Evolutionary conservation across 768 basidiomycete genomes (phyloP), one percentile per base, ranked within the genome.

Genomic region (Sutorius australiensis): DNA sequence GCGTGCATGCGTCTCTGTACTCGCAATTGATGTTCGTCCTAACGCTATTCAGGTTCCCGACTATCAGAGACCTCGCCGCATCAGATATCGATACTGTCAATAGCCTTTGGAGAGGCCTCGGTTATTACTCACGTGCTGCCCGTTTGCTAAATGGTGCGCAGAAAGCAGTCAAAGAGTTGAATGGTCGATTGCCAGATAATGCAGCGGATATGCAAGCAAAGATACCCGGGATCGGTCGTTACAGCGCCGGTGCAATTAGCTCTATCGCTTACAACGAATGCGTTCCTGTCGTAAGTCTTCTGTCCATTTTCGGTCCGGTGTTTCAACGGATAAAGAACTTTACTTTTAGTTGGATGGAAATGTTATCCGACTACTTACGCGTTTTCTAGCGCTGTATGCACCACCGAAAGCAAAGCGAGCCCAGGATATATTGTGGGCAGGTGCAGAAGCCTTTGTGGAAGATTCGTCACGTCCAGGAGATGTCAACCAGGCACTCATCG

Each of bases 401-500:
- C 79, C 81, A 6, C 89, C 90, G 13, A 93, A 94, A 67, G 77
- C 81, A 21, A 95, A 94, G 66, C 62, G 73, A 11, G 86, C 89
- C 0, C 79, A 90, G 47, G 86, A 92, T 60, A 68, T 89, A 48
- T 72, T 98, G n/a, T 97, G 94, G 94, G 70, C 75, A 5, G 85
- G 81, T 5, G 94, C 94, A 1, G 75, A 75, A 37, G 76, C 75
- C 3, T 78, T 97, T 66, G 87, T 97, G 10, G 69, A 80, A 37
- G 73, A 57, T 12, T 65, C 75, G 0, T 61, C 79, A 32, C 67
- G 78, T 56, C 81, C 92, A 0, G 92, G 93, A 16, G 90, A 95
- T 66, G 77, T 94, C 57, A 95, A 95, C 63, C 89, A 97, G 72
- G 93, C 90, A 13, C 76, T 98, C 46, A 98, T 98, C 67, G 95